phyloP scores from a whole-genome alignment of 306 rosid genomes.

The Notholithocarpus densiflorus region DNA sequence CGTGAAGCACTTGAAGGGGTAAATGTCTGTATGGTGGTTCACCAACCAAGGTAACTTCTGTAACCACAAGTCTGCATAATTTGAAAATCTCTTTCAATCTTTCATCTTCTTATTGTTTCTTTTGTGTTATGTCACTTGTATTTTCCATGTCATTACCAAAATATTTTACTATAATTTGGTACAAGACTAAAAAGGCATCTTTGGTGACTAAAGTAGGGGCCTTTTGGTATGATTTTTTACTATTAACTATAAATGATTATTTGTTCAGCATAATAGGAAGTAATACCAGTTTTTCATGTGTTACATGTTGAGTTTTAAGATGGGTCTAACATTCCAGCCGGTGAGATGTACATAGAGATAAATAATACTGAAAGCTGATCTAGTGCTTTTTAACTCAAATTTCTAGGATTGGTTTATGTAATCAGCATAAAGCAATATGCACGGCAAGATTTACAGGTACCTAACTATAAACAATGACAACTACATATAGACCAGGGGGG shows the following conservation, averaged over 20 bases:
- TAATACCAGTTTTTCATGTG: not conserved
- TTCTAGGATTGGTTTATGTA: not conserved
- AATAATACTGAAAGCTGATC: not conserved
- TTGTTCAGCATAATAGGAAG: not conserved
- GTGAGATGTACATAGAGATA: not conserved
- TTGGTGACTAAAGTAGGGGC: not conserved
- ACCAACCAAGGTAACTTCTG: constrained; percentile 86
- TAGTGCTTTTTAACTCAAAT: not conserved
- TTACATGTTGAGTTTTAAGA: not conserved
- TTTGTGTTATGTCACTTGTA: not conserved
- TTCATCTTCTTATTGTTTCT: not conserved
- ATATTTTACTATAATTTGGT: not conserved
- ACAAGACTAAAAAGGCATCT: not conserved
- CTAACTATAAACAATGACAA: no score
- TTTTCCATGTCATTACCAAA: not conserved
- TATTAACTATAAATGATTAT: not conserved
- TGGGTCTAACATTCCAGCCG: not conserved
- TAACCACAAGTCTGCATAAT: constrained; percentile 10
- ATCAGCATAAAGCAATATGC: not conserved
- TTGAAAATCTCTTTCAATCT: not conserved
- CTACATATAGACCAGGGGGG: no score
- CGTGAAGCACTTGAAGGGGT: constrained; percentile 99
- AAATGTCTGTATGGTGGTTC: constrained; percentile 95
- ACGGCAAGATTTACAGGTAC: not conserved
- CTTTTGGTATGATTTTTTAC: not conserved